Evolutionary conservation across 192 early-diverging fungal genomes (phyloP), one percentile per base, ranked within the genome.

Genomic region (Chytriomyces hyalinus): DNA sequence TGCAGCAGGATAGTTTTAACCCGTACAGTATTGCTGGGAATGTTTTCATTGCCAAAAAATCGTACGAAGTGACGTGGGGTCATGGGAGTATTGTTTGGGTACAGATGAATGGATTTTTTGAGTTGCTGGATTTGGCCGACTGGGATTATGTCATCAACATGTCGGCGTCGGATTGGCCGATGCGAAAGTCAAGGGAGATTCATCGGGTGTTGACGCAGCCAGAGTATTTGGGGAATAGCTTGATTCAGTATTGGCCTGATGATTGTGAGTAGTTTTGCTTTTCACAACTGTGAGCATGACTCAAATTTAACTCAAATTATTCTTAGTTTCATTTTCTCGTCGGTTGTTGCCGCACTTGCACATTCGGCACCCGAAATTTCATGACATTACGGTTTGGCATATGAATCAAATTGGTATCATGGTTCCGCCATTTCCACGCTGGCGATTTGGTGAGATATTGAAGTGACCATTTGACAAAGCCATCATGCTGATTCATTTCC

Each of bases 71-170:
- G 10, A 70, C 77, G 28, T 88, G 87, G 87, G 87, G 87, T 7
- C 84, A 85, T 69, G 67, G 71, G 4, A 81, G 79, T 49, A 66
- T 88, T 17, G 84, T 85, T 10, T 84, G 65, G 68, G 78, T 78
- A 61, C 87, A 88, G 66, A 50, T 88, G 44, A 57, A 53, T 28
- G 87, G 87, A 50, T 85, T 84, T 51, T 88, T 70, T 70, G 84
- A 84, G 72, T 76, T 88, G 10, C 53, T 81, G 75, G 87, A 88
- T 63, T 48, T 88, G 60, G 87, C 87, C 6, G 84, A 88, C 60
- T 88, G 87, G 87, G 87, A 88, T 47, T 81, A 74, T 81, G 74
- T 85, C 3, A 82, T 88, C 45, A 88, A 85, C 75, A 62, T 88
- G 4, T 76, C 70, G 45, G 80, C 73, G 24, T 70, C 76, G 47